A percentile compares a stretch with the other conserved stretches of the same genome.
phyloP scores from a whole-genome alignment of 2,329 filamentous ascomycete genomes.

The Cadophora gregata region DNA sequence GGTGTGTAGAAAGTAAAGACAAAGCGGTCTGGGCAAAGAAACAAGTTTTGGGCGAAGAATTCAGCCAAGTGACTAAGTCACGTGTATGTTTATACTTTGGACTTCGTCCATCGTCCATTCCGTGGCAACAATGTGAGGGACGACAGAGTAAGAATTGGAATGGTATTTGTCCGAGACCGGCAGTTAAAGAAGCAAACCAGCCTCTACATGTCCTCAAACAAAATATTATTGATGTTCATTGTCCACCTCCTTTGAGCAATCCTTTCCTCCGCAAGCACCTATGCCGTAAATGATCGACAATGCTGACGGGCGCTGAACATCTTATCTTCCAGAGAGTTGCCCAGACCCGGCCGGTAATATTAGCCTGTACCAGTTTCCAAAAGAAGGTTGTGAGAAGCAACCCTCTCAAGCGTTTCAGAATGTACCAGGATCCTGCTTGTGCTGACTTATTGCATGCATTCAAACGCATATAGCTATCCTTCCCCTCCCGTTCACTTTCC shows the following conservation, averaged over 20 bases:
- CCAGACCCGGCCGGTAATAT: not conserved
- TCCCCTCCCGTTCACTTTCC: conserved; percentile 17
- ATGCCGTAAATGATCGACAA: not conserved
- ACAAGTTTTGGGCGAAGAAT: conserved; percentile 1
- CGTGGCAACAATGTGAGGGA: not conserved
- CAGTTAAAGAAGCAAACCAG: not conserved
- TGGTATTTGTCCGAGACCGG: not conserved
- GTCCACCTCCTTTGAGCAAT: not conserved
- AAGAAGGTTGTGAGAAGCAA: not conserved
- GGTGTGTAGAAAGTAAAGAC: not conserved
- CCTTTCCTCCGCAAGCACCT: not conserved
- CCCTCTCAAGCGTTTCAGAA: conserved; percentile 10
- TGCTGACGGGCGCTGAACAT: not conserved
- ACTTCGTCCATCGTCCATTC: not conserved
- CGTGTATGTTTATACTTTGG: not conserved
- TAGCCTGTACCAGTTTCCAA: not conserved
- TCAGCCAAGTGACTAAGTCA: not conserved
- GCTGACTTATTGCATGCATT: not conserved
- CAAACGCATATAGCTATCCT: not conserved
- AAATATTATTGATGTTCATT: not conserved
- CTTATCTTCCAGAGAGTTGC: not conserved
- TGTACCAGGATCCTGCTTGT: not conserved
- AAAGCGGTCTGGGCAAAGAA: not conserved
- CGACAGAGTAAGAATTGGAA: no score
- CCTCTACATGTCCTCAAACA: not conserved